Conservation (phyloP, 352 stramenopile species). For the Globisporangium splendens region DNA sequence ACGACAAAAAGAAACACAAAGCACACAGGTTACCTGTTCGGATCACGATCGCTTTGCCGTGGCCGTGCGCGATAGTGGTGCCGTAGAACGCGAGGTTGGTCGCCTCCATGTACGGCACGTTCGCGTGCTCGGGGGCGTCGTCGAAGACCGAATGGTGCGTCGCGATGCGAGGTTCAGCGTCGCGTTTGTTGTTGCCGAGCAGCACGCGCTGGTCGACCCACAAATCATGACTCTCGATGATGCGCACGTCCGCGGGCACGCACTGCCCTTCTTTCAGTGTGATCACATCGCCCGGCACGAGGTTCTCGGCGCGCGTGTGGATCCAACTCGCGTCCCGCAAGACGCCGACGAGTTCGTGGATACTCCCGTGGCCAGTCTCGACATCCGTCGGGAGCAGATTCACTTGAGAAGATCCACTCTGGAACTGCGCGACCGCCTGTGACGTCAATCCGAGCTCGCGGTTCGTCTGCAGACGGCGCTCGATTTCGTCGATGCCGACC, state of each 20-base stretch:
- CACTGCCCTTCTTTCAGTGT: slow-evolving; percentile 46
- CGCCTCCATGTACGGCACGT: slow-evolving; percentile 44
- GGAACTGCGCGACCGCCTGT: slow-evolving; percentile 21
- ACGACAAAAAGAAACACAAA: too few relatives aligned
- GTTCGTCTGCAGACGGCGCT: slow-evolving; percentile 37
- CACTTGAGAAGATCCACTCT: slow-evolving; percentile 23
- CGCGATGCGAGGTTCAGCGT: slow-evolving; percentile 20
- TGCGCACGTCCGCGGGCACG: slow-evolving; percentile 44
- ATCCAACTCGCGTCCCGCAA: slow-evolving; percentile 51
- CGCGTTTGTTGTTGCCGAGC: slow-evolving; percentile 14
- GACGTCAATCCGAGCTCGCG: slow-evolving; percentile 24
- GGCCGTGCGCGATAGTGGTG: slow-evolving; percentile 31
- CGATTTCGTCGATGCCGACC: slow-evolving; percentile 40
- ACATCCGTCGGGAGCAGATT: slow-evolving; percentile 49
- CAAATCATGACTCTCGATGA: slow-evolving; percentile 47
- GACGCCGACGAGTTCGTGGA: slow-evolving; percentile 57
- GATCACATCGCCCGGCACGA: slow-evolving; percentile 45
- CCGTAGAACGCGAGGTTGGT: slow-evolving; percentile 54
- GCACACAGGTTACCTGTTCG: slow-evolving; percentile 21
- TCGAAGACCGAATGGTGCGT: slow-evolving; percentile 46
- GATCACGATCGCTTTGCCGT: slow-evolving; percentile 46
- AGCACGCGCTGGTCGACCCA: slow-evolving; percentile 41
- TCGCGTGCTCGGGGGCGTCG: slow-evolving; percentile 18
- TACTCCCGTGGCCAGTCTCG: slow-evolving; percentile 37
- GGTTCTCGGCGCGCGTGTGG: slow-evolving; percentile 52